Base-by-base conservation (phyloP, 2,329 filamentous ascomycete species). In the Sclerotinia nivalis region DNA sequence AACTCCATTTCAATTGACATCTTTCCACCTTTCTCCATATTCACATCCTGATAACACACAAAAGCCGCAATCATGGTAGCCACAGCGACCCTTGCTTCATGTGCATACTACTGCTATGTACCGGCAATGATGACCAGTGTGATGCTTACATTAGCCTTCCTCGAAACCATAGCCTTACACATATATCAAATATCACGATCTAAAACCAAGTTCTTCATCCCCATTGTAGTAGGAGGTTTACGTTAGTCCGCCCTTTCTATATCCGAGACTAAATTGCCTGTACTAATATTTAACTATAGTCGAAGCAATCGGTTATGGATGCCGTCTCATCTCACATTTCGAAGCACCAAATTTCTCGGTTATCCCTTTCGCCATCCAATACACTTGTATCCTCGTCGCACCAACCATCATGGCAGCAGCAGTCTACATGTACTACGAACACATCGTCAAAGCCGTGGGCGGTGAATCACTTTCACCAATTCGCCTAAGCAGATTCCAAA, bases 51-150 rank as follows among this genome's bases (percentile, higher is more conserved):
- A 54, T 15, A 22, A 37, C n/a, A 28, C 34, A 6, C 34, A 52
- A 54, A 8, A 49, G 13, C 6, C 54, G 65, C 28, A 59, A 59
- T 47, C 28, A 67, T 67, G 65, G 54, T 67, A 18, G 54, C 52
- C 20, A 67, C 65, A 67, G 28, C 65, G 1, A 67, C 65, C 15
- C 54, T 67, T 12, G 65, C 49, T 10, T 67, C 65, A 40, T 67
- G 65, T 67, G 52, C 52, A 59, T 67, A 67, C 40, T 67, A 67
- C 40, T 67, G 65, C 40, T 67, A 67, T 67, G 54, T 49, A 20
- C 52, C 54, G 20, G 15, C 1, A 13, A 25, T 67, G n/a, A 28
- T 28, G 25, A 31, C 31, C 7, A 8, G 18, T 12, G 52, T 40
- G 37, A 56, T 55, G 43, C 37, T 67, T n/a, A 40, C 37, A n/a